phyloP scores from a whole-genome alignment of 768 basidiomycete genomes.

The Calocybe gangraenosa region DNA sequence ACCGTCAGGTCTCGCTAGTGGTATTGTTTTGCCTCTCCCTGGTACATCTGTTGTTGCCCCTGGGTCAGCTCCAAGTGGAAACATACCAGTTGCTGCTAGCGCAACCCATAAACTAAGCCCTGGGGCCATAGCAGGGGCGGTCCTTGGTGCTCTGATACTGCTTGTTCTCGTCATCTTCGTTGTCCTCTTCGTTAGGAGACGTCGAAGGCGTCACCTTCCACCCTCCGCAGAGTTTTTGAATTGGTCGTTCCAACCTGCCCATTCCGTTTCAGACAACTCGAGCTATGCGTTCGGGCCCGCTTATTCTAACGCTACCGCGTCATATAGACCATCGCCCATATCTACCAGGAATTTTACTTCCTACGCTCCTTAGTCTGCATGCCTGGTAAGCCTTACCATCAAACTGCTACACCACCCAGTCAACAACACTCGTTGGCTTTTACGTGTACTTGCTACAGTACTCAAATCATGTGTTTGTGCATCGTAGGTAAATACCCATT shows the following conservation, averaged over 20 bases:
- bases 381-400: not conserved
- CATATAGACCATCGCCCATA: not conserved
- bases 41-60: too few species aligned
- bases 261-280: not conserved
- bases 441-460: too few species aligned
- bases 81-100: not conserved
- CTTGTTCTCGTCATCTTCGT: slow-evolving; percentile 30
- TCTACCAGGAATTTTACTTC: not conserved
- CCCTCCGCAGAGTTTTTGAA: slow-evolving; percentile 59
- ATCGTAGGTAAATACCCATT: too few species aligned
- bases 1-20: too few species aligned
- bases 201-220: slow-evolving; percentile 36
- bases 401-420: not conserved
- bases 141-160: slow-evolving; percentile 44
- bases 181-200: slow-evolving; percentile 35
- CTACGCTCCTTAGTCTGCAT: not conserved
- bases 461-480: too few species aligned
- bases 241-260: slow-evolving; percentile 5
- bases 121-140: slow-evolving; percentile 51
- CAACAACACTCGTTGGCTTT: too few species aligned
- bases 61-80: too few species aligned
- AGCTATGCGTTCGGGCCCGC: slow-evolving; percentile 2
- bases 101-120: slow-evolving; percentile 20
- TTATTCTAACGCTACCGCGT: slow-evolving; percentile 3
- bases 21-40: too few species aligned